Evolutionary conservation across 495 filamentous ascomycete species (phyloP).

Genomic region (Neurospora sp.): DNA sequence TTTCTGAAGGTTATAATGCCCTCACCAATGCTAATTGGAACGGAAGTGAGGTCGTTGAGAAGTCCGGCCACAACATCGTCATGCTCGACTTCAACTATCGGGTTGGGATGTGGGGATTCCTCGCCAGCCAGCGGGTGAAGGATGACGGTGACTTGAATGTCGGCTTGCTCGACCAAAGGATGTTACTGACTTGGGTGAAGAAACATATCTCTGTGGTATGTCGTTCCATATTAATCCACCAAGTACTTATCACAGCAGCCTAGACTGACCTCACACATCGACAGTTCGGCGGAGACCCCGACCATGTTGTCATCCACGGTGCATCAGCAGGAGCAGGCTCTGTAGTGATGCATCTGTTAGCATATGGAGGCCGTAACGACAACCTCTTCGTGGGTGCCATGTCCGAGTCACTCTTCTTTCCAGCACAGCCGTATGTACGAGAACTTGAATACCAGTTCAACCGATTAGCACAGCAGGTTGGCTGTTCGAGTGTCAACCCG

Average conservation of each 20-base stretch:
- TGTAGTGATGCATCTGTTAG: conserved; percentile 55
- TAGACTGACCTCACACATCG: neutral
- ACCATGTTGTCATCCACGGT: conserved; percentile 61
- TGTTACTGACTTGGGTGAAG: conserved; percentile 60
- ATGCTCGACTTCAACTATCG: conserved; percentile 69
- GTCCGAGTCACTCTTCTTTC: conserved; percentile 36
- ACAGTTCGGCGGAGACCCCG: conserved; percentile 64
- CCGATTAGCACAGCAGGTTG: conserved; percentile 17
- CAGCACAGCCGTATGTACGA: conserved; percentile 26
- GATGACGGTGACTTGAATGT: conserved; percentile 51
- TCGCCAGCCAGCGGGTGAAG: conserved; percentile 51
- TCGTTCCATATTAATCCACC: neutral
- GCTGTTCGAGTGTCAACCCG: conserved; percentile 10
- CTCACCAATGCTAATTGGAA: conserved; percentile 59
- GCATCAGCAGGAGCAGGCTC: conserved; percentile 62
- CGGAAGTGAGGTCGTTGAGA: conserved; percentile 49
- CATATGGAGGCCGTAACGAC: conserved; percentile 37
- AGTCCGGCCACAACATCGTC: conserved; percentile 49
- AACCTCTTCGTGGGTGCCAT: conserved; percentile 31
- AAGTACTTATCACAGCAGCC: neutral
- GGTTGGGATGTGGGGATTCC: conserved; percentile 64
- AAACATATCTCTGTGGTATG: conserved; percentile 47
- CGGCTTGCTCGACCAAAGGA: conserved; percentile 61
- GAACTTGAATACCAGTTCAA: conserved; percentile 38
- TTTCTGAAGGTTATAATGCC: conserved; percentile 41